Percentiles rank a stretch among this genome's conserved stretches.
These are phyloP conservation scores for Yamadazyma ubonensis DNA, from an alignment of 805 yeast species.

Conservation along the genomic window DNA sequence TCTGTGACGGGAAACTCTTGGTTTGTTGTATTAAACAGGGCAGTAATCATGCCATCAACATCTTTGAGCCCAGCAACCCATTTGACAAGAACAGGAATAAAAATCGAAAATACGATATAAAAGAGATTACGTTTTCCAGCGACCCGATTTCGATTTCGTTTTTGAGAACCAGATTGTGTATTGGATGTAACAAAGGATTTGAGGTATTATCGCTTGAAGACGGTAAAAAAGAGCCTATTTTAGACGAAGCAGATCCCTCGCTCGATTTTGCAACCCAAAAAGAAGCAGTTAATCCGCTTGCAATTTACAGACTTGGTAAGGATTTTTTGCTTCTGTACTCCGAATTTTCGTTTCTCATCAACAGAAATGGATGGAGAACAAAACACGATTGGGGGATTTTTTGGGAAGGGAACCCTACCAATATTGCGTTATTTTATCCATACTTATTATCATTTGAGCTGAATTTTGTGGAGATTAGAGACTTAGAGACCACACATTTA, in stretches of 20 bases:
- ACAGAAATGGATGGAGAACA: conserved; percentile 94
- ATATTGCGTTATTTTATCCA: conserved; percentile 92
- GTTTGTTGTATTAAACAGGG: conserved; percentile 87
- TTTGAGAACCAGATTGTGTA: conserved; percentile 82
- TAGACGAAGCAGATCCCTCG: conserved; percentile 98
- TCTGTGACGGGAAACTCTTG: conserved; percentile 82
- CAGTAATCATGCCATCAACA: conserved; percentile 76
- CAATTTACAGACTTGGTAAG: conserved; percentile 84
- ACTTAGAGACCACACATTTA: conserved; percentile 82
- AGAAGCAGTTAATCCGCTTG: conserved; percentile 79
- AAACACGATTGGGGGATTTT: conserved; percentile 89
- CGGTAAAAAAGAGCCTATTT: conserved; percentile 79
- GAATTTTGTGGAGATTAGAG: conserved; percentile 87
- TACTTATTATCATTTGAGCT: conserved; percentile 88
- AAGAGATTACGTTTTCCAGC: conserved; percentile 77
- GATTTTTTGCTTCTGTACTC: conserved; percentile 87
- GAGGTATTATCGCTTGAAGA: conserved; percentile 87
- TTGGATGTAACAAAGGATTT: conserved; percentile 95
- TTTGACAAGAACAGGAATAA: conserved; percentile 57
- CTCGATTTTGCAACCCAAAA: conserved; percentile 86
- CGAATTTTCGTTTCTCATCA: conserved; percentile 92
- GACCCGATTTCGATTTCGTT: conserved; percentile 93
- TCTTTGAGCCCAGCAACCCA: conserved; percentile 88
- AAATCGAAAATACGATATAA: conserved; percentile 58
- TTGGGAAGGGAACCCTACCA: conserved; percentile 96